Conservation (phyloP, 179 eudicot species). For the Monotropa hypopitys region DNA sequence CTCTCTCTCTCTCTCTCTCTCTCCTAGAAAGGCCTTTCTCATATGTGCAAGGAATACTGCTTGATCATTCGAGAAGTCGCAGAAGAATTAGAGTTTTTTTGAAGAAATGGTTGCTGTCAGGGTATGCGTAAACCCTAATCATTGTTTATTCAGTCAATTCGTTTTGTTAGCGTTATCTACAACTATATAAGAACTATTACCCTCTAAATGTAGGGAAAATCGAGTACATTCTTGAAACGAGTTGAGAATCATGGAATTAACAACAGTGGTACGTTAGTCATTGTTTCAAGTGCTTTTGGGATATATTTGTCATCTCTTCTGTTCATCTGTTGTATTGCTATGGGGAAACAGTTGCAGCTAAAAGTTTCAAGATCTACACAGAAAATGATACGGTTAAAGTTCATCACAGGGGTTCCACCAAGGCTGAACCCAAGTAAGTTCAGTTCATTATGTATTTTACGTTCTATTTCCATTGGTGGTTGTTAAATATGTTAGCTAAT, state of each 20-base stretch:
- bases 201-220: slow-evolving; percentile 17
- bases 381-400: slow-evolving; percentile 23
- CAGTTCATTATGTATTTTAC: not conserved
- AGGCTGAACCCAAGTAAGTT: slow-evolving; percentile 24
- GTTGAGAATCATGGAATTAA: slow-evolving; percentile 4
- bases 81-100: not conserved
- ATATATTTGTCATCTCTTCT: not conserved
- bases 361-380: slow-evolving; percentile 41
- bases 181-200: not conserved
- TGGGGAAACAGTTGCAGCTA: slow-evolving; percentile 20
- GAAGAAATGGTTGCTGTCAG: slow-evolving; percentile 17
- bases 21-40: not conserved
- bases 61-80: not conserved
- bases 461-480: not conserved
- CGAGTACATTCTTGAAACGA: slow-evolving; percentile 4
- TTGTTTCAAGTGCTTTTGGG: not conserved
- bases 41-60: not conserved
- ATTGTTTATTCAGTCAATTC: not conserved
- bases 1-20: not conserved
- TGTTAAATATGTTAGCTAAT: not conserved
- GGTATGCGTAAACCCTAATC: slow-evolving; percentile 17
- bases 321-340: not conserved
- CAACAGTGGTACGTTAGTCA: slow-evolving; percentile 15
- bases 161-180: not conserved
- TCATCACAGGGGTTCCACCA: slow-evolving; percentile 3